Conservation (phyloP, 2,329 filamentous ascomycete genomes). For the Zymoseptoria tritici region DNA sequence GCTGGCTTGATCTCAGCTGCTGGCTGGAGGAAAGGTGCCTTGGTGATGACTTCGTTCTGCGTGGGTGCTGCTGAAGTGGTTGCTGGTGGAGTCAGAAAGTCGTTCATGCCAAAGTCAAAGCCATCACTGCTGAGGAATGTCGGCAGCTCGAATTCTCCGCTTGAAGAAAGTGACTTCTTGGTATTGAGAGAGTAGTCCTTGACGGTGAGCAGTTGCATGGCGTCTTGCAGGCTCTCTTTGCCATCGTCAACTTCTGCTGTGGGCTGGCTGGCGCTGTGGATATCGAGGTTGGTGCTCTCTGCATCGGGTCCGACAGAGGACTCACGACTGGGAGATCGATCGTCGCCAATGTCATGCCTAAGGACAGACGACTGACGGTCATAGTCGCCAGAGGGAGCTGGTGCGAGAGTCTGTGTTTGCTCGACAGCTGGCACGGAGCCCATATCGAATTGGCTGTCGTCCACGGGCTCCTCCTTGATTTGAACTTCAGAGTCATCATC, state of each 20-base stretch:
- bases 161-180: not conserved
- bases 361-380: constrained; percentile 47
- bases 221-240: constrained; percentile 28
- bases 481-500: constrained; percentile 55
- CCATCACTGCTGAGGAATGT: constrained; percentile 41
- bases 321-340: constrained; percentile 53
- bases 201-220: constrained; percentile 29
- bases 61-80: constrained; percentile 14
- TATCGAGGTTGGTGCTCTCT: constrained; percentile 22
- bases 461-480: constrained; percentile 55
- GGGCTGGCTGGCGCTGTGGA: not conserved
- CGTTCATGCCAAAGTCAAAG: constrained; percentile 48
- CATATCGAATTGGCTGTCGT: constrained; percentile 55
- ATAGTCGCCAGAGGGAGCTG: constrained; percentile 39
- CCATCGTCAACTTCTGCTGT: constrained; percentile 16
- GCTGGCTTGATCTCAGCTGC: constrained; percentile 16
- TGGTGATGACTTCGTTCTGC: constrained; percentile 16
- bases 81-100: constrained; percentile 45
- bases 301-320: constrained; percentile 35
- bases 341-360: constrained; percentile 42
- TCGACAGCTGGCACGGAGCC: constrained; percentile 51
- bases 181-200: constrained; percentile 24
- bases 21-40: constrained; percentile 18
- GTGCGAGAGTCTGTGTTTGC: constrained; percentile 46
- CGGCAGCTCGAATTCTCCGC: constrained; percentile 13